Base-by-base conservation (phyloP, 495 filamentous ascomycete genomes). In the Neurospora africana region DNA sequence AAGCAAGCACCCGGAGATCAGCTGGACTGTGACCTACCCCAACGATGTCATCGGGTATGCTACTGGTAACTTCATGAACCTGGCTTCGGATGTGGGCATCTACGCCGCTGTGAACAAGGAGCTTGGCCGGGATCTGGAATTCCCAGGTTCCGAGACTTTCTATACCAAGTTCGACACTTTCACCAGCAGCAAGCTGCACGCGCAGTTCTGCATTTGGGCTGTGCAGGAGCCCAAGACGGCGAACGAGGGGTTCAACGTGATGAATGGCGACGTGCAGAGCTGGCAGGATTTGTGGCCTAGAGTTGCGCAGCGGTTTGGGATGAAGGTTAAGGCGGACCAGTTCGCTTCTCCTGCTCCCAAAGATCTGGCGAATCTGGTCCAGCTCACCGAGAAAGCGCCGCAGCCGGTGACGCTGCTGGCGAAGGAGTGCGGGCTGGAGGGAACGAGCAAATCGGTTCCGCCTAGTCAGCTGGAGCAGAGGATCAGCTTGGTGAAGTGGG, bases 281-380 rank as follows among this genome's bases (percentile, higher is more conserved):
- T 89, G 84, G 83, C 83, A 87, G 72, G 83, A 83, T 61, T 69
- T 89, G 78, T 89, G 87, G 86, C 87, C 88, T 9, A 83, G 82
- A 33, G 69, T 87, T 21, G 85, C 85, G 0, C 40, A 72, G n/a
- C 76, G 80, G 35, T 87, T 85, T 41, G 82, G 83, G 0, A 81
- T 84, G 74, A 77, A 75, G 9, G 81, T 88, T 6, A 81, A 83
- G 8, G 72, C 78, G 7, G 78, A 84, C 7, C 84, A 86, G 79
- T 89, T 89, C 74, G 47, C 47, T 58, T 58, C 47, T 58, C 21
- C 47, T 58, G 21, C 10, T 33, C 33, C 4, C 71, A 47, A 70
- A 70, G 74, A 39, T 70, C 71, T 73, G 70, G 72, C 39, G 61
- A 75, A 39, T n/a, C 68, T 23, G 71, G 44, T 47, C 69, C 44